Evolutionary conservation across 257 asterid species (phyloP).

Genomic region (Eustoma russellianum): DNA sequence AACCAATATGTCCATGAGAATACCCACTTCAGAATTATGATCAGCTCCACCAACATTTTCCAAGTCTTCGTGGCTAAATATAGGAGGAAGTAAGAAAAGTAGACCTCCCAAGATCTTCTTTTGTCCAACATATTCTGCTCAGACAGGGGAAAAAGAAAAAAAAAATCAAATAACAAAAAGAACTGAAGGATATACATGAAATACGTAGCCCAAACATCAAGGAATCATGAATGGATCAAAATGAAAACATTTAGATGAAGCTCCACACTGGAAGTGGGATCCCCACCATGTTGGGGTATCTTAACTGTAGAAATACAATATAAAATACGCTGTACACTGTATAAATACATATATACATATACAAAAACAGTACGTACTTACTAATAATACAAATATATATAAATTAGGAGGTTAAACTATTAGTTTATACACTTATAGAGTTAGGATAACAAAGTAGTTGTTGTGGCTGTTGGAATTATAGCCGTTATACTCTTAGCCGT

Average conservation of each 20-base stretch:
- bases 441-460: no score
- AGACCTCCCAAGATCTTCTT: conserved; percentile 78
- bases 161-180: background rate
- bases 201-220: background rate
- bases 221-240: background rate
- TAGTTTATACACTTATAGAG: no score
- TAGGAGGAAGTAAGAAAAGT: conserved; percentile 69
- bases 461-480: no score
- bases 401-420: no score
- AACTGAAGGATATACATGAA: background rate
- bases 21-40: conserved; percentile 25
- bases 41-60: conserved; percentile 34
- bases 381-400: no score
- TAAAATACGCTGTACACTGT: no score
- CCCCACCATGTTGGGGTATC: no score
- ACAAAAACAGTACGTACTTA: no score
- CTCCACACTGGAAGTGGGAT: no score
- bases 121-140: conserved; percentile 76
- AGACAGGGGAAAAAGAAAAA: conserved; percentile 13
- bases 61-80: conserved; percentile 41
- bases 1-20: conserved; percentile 30
- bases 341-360: no score
- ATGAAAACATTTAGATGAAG: background rate
- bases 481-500: no score
- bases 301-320: no score